Evolutionary conservation across 2,329 filamentous ascomycete species (phyloP), one percentile per base, ranked within the genome.

Genomic region (Talaromyces sp.): DNA sequence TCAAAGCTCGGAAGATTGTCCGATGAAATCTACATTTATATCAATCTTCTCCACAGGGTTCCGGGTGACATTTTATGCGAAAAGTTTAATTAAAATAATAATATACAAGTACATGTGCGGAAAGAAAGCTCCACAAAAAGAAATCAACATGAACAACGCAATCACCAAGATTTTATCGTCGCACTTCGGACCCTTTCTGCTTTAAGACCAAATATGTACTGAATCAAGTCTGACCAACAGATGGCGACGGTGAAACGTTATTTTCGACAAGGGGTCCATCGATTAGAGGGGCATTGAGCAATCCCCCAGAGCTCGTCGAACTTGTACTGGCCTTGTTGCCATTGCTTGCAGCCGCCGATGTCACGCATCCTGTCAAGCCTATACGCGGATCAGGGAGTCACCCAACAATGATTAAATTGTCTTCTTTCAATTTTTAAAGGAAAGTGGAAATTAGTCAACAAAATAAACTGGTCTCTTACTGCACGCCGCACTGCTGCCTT

Each of bases 271-370:
- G 4, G 31, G 56, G 32, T 4, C 49, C 26, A 21, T 31, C 27
- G 24, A 58, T 55, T 10, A 58, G 8, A 5, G 57, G 50, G 17
- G 32, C 50, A 46, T 14, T 46, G 50, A 59, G 24, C 17, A 59
- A n/a, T 26, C 50, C 38, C 50, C 52, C 43, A 24, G n/a, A 21
- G 10, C 49, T 52, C 11, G 49, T n/a, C 3, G 57, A 54, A 49
- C 26, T 59, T 13, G 57, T 59, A 55, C 57, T 59, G 13, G 57
- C 55, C 1, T 31, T 32, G 38, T 59, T 59, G 19, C 21, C 51
- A 35, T 55, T 59, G 29, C 57, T 59, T n/a, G 57, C 57, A 17
- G 57, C 50, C 6, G 57, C 57, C 8, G 57, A 55, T 17, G 57
- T 59, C 14, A 55, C 57, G 24, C 57, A 59, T 3, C 26, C 26